These are phyloP conservation scores for Alternaria tenuissima DNA, from an alignment of 2,329 filamentous ascomycete species.

Conservation along the genomic window DNA sequence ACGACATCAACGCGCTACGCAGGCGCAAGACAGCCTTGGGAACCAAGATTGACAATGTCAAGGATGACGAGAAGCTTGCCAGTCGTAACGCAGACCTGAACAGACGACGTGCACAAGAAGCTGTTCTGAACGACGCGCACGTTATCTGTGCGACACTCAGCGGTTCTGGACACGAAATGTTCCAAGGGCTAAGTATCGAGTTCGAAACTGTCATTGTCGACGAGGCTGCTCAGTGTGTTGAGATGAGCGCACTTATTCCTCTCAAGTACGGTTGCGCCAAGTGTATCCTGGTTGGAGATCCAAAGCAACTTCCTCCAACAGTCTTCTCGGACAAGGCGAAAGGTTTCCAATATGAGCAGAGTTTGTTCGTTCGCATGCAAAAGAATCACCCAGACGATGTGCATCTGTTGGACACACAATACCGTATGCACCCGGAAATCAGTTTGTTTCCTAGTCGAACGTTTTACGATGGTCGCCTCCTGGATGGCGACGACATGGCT, in stretches of 20 bases:
- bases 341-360: slow-evolving; percentile 94
- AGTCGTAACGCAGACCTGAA: slow-evolving; percentile 87
- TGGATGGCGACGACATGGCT: slow-evolving; percentile 86
- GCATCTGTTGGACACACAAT: slow-evolving; percentile 95
- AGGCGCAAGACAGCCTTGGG: slow-evolving; percentile 79
- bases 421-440: slow-evolving; percentile 99
- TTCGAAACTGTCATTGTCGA: slow-evolving; percentile 99
- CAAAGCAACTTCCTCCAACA: slow-evolving; percentile 94
- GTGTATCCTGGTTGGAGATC: slow-evolving; percentile 96
- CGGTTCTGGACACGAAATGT: slow-evolving; percentile 96
- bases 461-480: slow-evolving; percentile 88
- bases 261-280: slow-evolving; percentile 97
- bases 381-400: slow-evolving; percentile 86
- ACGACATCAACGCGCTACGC: slow-evolving; percentile 80
- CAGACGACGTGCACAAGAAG: slow-evolving; percentile 83
- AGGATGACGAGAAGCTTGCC: slow-evolving; percentile 83
- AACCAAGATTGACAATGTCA: slow-evolving; percentile 83
- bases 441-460: slow-evolving; percentile 87
- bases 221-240: slow-evolving; percentile 97
- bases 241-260: slow-evolving; percentile 93
- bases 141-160: slow-evolving; percentile 95
- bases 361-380: slow-evolving; percentile 98
- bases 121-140: slow-evolving; percentile 88
- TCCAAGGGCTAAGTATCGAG: slow-evolving; percentile 90
- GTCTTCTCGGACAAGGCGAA: slow-evolving; percentile 94